phyloP scores from a whole-genome alignment of 129 eudicot genomes.

The Chrysanthemum lavandulifolium region DNA sequence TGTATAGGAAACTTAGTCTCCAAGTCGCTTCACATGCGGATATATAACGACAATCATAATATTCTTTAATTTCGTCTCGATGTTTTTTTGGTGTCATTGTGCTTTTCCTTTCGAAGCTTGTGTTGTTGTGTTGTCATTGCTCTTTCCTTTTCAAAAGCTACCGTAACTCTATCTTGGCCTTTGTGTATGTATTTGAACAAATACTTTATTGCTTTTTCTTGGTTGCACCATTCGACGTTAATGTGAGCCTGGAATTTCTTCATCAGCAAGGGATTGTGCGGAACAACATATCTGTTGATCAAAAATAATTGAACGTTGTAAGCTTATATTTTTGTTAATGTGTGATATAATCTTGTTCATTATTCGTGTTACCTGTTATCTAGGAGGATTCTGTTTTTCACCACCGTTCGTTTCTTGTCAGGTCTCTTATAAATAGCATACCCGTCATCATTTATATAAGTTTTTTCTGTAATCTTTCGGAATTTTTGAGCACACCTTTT shows the following conservation, averaged over 20 bases:
- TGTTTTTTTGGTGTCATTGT: rapidly evolving
- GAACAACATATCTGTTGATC: not conserved
- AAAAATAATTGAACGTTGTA: not conserved
- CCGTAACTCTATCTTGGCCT: not conserved
- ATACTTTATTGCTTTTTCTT: not conserved
- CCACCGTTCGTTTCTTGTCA: not conserved
- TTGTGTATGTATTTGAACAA: not conserved
- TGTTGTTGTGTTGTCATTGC: not conserved
- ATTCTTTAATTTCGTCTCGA: not conserved
- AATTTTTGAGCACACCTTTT: not conserved
- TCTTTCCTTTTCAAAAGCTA: not conserved
- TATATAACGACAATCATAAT: not conserved
- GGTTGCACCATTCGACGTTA: not conserved
- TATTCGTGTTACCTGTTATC: not conserved
- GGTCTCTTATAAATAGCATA: not conserved
- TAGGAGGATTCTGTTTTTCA: not conserved
- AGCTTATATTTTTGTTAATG: not conserved
- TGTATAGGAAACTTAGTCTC: not conserved
- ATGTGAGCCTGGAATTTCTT: not conserved
- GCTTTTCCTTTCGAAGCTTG: not conserved
- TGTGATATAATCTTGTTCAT: too few relatives aligned
- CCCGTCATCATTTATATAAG: not conserved
- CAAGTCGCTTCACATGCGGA: not conserved
- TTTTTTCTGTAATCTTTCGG: not conserved
- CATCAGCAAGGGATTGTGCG: not conserved